Base-by-base conservation (phyloP, 2,329 filamentous ascomycete species). In the Diaporthe citriasiana region DNA sequence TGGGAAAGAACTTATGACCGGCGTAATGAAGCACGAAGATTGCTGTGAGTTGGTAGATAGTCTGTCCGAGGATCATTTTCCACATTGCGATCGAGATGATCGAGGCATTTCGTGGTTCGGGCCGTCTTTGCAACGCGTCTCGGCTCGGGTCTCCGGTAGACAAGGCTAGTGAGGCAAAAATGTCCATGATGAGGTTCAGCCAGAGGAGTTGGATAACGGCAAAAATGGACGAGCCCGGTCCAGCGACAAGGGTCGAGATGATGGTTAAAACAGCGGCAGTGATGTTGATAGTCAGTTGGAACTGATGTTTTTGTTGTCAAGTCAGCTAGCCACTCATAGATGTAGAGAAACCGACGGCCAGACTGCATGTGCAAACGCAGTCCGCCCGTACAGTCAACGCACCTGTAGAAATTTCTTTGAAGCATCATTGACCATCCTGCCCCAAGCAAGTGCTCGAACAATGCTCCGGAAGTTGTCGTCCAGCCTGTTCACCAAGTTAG, bases 41-140 rank as follows among this genome's bases (percentile, higher is more conserved):
- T 12, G 82, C 79, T 7, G 93, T 87, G 0, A 95, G 87, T 80
- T 95, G 92, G 80, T 93, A 95, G 75, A 94, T 87, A 5, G 92
- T 87, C 80, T 95, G 92, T 0, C 92, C 92, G 63, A 94, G 88
- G 74, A 95, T 94, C 93, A 95, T 95, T 84, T 95, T 95, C 93
- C 93, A 93, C 93, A 95, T 95, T 38, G 89, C 92, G 57, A 92
- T 83, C 1, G 90, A 93, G 77, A 95, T 93, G 35, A 83, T 78
- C 4, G 80, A 76, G 0, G 82, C 78, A 8, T 71, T 77, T 2
- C 79, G 76, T 3, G 78, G 78, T 30, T 82, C 80, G 2, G 82
- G 82, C 9, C 35, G 47, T 42, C 86, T 84, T 73, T 88, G 79
- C 22, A 88, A 81, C 51, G 88, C 84, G 56, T 82, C 81, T 12